A percentile compares a stretch with the other conserved stretches of the same genome.
Conservation (phyloP, 495 filamentous ascomycete genomes). For the Penicillium parvum region DNA sequence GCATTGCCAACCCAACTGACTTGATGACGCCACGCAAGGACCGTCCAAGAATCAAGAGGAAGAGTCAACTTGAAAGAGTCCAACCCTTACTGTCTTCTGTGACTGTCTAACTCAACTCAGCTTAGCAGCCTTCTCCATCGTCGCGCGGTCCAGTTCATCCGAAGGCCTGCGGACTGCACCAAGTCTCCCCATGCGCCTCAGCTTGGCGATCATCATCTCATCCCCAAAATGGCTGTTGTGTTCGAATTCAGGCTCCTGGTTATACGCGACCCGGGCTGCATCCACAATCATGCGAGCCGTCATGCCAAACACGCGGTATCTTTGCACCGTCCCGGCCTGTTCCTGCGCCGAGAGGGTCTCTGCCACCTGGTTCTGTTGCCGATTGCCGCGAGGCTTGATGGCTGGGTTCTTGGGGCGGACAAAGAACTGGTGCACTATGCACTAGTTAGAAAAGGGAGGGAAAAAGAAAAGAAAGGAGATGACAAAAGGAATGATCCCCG, state of each 20-base stretch:
- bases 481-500: background rate
- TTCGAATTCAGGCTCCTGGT: constrained; percentile 74
- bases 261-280: constrained; percentile 78
- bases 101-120: constrained; percentile 30
- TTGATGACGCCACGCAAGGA: constrained; percentile 10
- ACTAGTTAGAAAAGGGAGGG: constrained; percentile 4
- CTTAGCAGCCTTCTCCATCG: constrained; percentile 53
- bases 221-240: constrained; percentile 78
- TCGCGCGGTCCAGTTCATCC: constrained; percentile 54
- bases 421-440: constrained; percentile 77
- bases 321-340: constrained; percentile 37
- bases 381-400: constrained; percentile 45
- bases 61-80: too few relatives aligned
- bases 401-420: constrained; percentile 57
- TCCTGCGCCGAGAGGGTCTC: constrained; percentile 40
- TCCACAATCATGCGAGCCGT: constrained; percentile 86
- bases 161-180: constrained; percentile 42
- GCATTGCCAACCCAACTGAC: constrained; percentile 3
- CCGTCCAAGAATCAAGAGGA: too few relatives aligned
- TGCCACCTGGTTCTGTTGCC: constrained; percentile 24
- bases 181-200: constrained; percentile 59
- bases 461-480: constrained; percentile 1
- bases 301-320: constrained; percentile 87
- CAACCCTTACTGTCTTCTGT: background rate
- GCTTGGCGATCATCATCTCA: constrained; percentile 63